Evolutionary conservation across 2,329 filamentous ascomycete species (phyloP).

Genomic region (Aspergillus hortae): DNA sequence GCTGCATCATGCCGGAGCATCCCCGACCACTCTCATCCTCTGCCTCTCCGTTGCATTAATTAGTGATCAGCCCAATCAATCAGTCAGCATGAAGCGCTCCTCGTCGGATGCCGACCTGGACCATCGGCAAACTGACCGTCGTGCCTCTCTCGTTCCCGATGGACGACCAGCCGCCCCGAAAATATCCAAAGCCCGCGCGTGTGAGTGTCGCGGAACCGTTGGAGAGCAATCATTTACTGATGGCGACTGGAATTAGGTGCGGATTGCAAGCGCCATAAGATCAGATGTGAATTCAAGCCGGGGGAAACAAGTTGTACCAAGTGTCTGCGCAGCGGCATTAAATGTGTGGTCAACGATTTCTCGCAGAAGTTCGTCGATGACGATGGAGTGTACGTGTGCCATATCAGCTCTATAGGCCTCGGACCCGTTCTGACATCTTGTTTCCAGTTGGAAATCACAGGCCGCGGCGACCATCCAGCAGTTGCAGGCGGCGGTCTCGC

Average conservation of each 20-base stretch:
- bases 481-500: slow-evolving; percentile 44
- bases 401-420: background rate
- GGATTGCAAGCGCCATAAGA: slow-evolving; percentile 54
- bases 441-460: slow-evolving; percentile 43
- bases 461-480: slow-evolving; percentile 41
- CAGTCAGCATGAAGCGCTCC: slow-evolving; percentile 30
- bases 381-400: slow-evolving; percentile 46
- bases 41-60: slow-evolving; percentile 4
- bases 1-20: slow-evolving; percentile 23
- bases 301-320: slow-evolving; percentile 48
- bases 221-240: slow-evolving; percentile 10
- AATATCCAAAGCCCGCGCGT: slow-evolving; percentile 42
- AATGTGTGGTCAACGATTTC: slow-evolving; percentile 55
- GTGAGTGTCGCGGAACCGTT: slow-evolving; percentile 23
- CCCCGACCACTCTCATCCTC: slow-evolving; percentile 13
- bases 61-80: slow-evolving; percentile 5
- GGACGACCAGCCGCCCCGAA: slow-evolving; percentile 25
- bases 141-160: slow-evolving; percentile 18
- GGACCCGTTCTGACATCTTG: slow-evolving; percentile 6
- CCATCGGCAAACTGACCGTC: slow-evolving; percentile 21
- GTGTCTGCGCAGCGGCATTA: slow-evolving; percentile 49
- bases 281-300: slow-evolving; percentile 51
- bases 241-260: slow-evolving; percentile 29
- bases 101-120: slow-evolving; percentile 34
- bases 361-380: slow-evolving; percentile 55